phyloP scores from a whole-genome alignment of 352 stramenopile genomes.

The Albugo candida region DNA sequence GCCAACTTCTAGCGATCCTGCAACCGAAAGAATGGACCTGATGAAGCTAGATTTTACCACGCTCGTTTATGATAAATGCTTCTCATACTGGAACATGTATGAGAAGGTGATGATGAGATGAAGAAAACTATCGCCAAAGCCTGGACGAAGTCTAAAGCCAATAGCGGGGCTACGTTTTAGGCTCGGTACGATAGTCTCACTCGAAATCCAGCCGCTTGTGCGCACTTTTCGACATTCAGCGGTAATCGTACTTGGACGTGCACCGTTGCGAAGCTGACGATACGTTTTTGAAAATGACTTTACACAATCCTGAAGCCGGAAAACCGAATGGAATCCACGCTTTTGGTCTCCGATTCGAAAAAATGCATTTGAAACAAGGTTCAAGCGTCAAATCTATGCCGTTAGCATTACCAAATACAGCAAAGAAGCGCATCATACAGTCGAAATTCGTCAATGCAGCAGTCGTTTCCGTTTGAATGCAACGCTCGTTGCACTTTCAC shows the following conservation, averaged over 20 bases:
- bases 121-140: conserved; percentile 80
- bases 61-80: neutral
- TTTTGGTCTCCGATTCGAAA: conserved; percentile 13
- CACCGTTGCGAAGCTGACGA: conserved; percentile 21
- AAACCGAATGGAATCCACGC: conserved; percentile 35
- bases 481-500: neutral
- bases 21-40: conserved; percentile 79
- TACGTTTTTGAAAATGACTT: conserved; percentile 48
- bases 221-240: too few species aligned
- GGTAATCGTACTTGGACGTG: too few species aligned
- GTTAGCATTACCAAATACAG: conserved; percentile 33
- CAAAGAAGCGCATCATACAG: conserved; percentile 33
- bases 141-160: conserved; percentile 67
- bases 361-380: conserved; percentile 25
- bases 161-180: conserved; percentile 15
- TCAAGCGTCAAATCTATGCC: conserved; percentile 22
- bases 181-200: neutral
- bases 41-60: conserved; percentile 41
- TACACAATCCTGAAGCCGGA: conserved; percentile 42
- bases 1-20: conserved; percentile 18
- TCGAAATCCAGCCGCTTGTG: too few species aligned
- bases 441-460: conserved; percentile 1
- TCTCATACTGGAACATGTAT: conserved; percentile 44
- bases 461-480: conserved; percentile 1
- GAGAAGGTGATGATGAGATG: conserved; percentile 76